Base-by-base conservation (phyloP, 306 rosid species). In the Medicago lupulina region DNA sequence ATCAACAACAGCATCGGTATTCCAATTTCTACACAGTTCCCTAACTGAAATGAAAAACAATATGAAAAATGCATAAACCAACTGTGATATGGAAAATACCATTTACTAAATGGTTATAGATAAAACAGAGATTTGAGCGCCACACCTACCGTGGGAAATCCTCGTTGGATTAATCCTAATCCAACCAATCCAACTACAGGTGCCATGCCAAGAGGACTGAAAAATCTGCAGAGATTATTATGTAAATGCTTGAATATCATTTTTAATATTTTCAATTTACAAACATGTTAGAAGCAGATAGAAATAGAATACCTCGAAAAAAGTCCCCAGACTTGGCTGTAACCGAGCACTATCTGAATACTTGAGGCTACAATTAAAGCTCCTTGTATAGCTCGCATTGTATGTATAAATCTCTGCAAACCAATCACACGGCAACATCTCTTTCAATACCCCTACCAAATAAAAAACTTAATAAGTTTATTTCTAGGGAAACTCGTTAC, bases 171-270 rank as follows among this genome's bases (percentile, higher is more conserved):
- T 81, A 95, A 82, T 71, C 98, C 98, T 72, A 95, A 83, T 70
- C 98, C 98, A 34, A 92, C 91, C 89, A 95, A 85, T 81, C 96
- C 98, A 80, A 92, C 92, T 15, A 95, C 98, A 44, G 98, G 98
- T 74, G 96, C 97, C 96, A 95, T 90, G 58, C 98, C 97, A 76
- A 95, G 94, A 70, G 98, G 98, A 82, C 98, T 95, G 86, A 95
- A 95, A 83, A 95, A 95, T 66, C 98, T 95, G 88, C 50, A 86
- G 76, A 66, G 38, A 55, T 4, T 12, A 31, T 8, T 31, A 75
- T 46, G 41, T 44, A 23, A 46, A 68, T 46, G 41, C 13, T 8
- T 12, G 54, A 23, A 23, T 14, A 68, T 19, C 49, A 74, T 49
- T 67, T 55, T 40, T 11, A 58, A 59, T 14, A 62, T n/a, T 25